Conservation (phyloP, 78 protist species). For the Dictyostelium citrinum region DNA sequence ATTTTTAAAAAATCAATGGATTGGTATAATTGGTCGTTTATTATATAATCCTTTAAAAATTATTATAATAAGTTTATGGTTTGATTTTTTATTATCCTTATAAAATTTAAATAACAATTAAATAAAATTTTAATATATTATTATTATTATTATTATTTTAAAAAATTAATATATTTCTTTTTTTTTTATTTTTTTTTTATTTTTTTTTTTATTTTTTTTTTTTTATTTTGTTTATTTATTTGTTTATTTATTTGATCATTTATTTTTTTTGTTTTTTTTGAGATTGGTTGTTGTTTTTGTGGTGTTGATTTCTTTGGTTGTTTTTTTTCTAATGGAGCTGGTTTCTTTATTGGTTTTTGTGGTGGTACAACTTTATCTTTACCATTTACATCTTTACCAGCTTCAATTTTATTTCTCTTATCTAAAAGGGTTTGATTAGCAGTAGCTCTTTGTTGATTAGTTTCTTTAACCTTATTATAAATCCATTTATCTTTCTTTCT, state of each 20-base stretch:
- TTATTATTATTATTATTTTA: not conserved
- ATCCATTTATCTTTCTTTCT: conserved; percentile 67
- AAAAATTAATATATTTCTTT: not conserved
- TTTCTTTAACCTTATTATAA: conserved; percentile 32
- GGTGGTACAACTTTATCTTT: not conserved
- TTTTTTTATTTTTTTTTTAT: not conserved
- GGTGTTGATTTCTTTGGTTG: not conserved
- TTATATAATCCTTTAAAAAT: conserved; percentile 8
- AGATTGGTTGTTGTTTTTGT: not conserved
- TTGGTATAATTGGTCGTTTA: conserved; percentile 36
- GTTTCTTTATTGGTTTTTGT: not conserved
- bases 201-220: not conserved
- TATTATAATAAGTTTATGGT: conserved; percentile 36
- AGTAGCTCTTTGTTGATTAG: not conserved
- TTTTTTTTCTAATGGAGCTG: not conserved
- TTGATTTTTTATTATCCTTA: conserved; percentile 19
- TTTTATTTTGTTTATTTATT: not conserved
- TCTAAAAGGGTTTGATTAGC: conserved; percentile 1
- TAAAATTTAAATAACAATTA: not conserved
- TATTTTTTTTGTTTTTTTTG: conserved; percentile 4
- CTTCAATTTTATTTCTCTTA: conserved; percentile 43
- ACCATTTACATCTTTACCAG: conserved; percentile 57
- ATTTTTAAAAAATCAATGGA: not conserved
- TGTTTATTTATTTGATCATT: not conserved
- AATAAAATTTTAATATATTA: not conserved